Percentiles rank a stretch among this genome's conserved stretches.
phyloP scores from a whole-genome alignment of 495 filamentous ascomycete genomes.

The Clohesyomyces aquaticus region DNA sequence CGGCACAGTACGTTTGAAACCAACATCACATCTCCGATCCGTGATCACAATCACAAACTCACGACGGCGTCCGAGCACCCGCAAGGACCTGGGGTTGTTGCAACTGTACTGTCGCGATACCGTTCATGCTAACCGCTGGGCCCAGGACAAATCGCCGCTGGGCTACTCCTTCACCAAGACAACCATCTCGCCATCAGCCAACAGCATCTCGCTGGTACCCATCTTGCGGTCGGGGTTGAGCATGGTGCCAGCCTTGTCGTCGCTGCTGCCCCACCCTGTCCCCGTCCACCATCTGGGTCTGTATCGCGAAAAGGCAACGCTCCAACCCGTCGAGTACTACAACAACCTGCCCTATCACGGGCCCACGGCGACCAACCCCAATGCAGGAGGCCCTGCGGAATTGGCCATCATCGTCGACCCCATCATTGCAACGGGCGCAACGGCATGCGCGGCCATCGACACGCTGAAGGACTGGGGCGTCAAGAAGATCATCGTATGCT shows the following conservation, averaged over 20 bases:
- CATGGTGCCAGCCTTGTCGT: constrained; percentile 87
- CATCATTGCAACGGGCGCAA: constrained; percentile 91
- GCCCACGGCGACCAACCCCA: constrained; percentile 38
- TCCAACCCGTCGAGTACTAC: constrained; percentile 96
- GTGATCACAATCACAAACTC: no score
- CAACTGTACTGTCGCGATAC: constrained; percentile 1
- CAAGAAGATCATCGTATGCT: constrained; percentile 75
- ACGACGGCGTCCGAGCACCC: no score
- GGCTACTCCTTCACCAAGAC: constrained; percentile 68
- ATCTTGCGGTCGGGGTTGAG: constrained; percentile 87
- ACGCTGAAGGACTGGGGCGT: constrained; percentile 90
- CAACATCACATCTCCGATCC: no score
- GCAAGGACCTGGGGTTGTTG: no score
- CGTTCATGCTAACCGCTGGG: constrained; percentile 22
- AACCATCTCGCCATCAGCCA: constrained; percentile 59
- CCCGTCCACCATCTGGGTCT: constrained; percentile 93
- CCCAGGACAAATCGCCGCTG: constrained; percentile 75
- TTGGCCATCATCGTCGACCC: constrained; percentile 88
- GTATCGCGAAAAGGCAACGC: constrained; percentile 81
- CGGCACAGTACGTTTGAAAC: constrained; percentile 46
- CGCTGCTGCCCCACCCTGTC: constrained; percentile 76
- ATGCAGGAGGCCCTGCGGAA: constrained; percentile 54
- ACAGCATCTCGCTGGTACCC: constrained; percentile 74
- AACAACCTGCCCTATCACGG: constrained; percentile 88
- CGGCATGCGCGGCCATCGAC: constrained; percentile 85